Evolutionary conservation across 352 stramenopile species (phyloP).

Genomic region (Pythium oligandrum): DNA sequence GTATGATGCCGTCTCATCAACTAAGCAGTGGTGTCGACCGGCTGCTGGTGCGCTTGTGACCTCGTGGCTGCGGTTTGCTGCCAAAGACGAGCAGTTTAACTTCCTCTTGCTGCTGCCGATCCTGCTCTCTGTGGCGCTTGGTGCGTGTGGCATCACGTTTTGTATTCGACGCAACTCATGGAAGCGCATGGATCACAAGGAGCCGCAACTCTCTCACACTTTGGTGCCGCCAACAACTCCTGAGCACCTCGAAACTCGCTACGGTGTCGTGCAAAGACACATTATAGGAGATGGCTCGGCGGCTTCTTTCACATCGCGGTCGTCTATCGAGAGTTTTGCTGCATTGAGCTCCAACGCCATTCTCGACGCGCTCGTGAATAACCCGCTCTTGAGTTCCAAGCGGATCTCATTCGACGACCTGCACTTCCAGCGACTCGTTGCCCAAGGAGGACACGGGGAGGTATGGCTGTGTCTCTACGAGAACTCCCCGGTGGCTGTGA

Average conservation of each 20-base stretch:
- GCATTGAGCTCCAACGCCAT: constrained; percentile 11
- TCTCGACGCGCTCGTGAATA: constrained; percentile 14
- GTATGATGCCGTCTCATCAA: constrained; percentile 6
- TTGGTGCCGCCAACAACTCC: constrained; percentile 5
- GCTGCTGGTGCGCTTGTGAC: constrained; percentile 22
- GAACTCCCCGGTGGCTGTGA: constrained; percentile 16
- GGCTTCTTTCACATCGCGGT: not conserved
- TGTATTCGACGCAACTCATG: constrained; percentile 22
- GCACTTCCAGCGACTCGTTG: constrained; percentile 19
- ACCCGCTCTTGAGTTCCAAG: constrained; percentile 16
- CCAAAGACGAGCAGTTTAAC: constrained; percentile 13
- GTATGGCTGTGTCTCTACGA: constrained; percentile 20
- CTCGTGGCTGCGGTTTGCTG: constrained; percentile 26
- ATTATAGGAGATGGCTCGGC: not conserved
- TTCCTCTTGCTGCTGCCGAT: constrained; percentile 27
- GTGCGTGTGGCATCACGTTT: constrained; percentile 12
- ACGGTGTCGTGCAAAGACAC: not conserved
- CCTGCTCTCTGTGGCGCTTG: constrained; percentile 20
- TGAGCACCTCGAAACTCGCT: not conserved
- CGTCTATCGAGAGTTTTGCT: constrained; percentile 7
- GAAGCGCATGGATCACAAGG: constrained; percentile 6
- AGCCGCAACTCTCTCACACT: not conserved
- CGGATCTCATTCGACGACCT: constrained; percentile 16
- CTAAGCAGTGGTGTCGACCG: constrained; percentile 26
- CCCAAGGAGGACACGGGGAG: constrained; percentile 19